These are phyloP conservation scores for Eucalyptus curtisii DNA, from an alignment of 345 rosid species.

Conservation along the genomic window DNA sequence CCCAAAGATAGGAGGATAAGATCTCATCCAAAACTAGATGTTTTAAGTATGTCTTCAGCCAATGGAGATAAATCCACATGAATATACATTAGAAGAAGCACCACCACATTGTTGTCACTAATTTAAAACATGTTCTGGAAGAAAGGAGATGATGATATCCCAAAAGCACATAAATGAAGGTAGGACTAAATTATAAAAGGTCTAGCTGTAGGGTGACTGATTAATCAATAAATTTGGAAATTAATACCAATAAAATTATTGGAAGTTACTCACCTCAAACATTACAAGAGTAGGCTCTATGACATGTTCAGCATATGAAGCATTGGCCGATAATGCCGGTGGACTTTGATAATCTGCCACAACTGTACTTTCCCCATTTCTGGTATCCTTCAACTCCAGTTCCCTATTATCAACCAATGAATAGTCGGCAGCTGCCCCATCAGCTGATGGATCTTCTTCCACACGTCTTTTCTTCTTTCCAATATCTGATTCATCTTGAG, in stretches of 20 bases:
- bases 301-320: conserved; percentile 71
- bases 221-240: neutral
- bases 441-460: conserved; percentile 31
- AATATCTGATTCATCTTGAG: conserved; percentile 37
- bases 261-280: conserved; percentile 62
- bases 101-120: neutral
- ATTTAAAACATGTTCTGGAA: neutral
- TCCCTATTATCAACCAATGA: conserved; percentile 30
- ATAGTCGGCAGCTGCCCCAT: conserved; percentile 29
- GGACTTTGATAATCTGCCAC: conserved; percentile 33
- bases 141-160: neutral
- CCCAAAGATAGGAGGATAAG: neutral
- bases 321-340: conserved; percentile 37
- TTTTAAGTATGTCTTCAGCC: neutral
- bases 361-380: conserved; percentile 23
- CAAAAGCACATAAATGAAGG: neutral
- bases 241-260: neutral
- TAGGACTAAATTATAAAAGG: neutral
- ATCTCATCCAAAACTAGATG: neutral
- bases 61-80: neutral
- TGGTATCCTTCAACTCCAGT: conserved; percentile 33
- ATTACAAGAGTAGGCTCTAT: conserved; percentile 93
- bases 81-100: neutral
- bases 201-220: neutral
- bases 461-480: conserved; percentile 57